These are phyloP conservation scores for Marasmius tenuissimus DNA, from an alignment of 1,284 basidiomycete genomes.

Conservation along the genomic window DNA sequence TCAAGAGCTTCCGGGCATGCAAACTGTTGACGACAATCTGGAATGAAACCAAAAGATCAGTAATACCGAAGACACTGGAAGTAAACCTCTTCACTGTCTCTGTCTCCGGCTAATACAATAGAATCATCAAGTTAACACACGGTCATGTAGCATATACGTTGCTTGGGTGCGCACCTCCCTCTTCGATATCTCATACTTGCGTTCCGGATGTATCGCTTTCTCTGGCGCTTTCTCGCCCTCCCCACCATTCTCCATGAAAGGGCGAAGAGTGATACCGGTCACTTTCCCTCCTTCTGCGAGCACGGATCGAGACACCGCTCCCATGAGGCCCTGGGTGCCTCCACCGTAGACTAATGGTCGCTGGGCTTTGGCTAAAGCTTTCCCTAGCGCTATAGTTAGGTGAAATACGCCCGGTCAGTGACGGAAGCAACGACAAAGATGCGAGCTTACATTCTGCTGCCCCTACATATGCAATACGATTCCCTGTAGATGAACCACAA, in stretches of 20 bases:
- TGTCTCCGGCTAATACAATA: constrained; percentile 33
- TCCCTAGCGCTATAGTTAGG: constrained; percentile 61
- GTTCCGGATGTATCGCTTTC: constrained; percentile 43
- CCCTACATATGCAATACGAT: constrained; percentile 54
- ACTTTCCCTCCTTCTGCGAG: constrained; percentile 72
- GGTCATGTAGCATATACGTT: too few species aligned
- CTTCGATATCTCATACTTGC: background rate
- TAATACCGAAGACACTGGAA: background rate
- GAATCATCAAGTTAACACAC: background rate
- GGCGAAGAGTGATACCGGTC: constrained; percentile 80
- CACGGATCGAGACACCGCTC: constrained; percentile 72
- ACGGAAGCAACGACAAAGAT: background rate
- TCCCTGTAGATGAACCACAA: constrained; percentile 76
- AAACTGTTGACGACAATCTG: constrained; percentile 81
- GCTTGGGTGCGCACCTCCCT: too few species aligned
- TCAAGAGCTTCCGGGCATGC: constrained; percentile 90
- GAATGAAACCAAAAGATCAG: background rate
- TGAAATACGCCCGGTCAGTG: constrained; percentile 1
- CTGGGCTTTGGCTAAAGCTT: constrained; percentile 64
- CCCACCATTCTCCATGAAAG: constrained; percentile 67
- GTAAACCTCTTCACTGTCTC: constrained; percentile 44
- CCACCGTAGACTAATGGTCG: constrained; percentile 86
- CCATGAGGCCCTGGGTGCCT: constrained; percentile 85
- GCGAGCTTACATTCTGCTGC: constrained; percentile 68
- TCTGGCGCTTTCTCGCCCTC: constrained; percentile 55